These are phyloP conservation scores for Achaetomium macrosporum DNA, from an alignment of 2,329 filamentous ascomycete genomes.

Conservation along the genomic window DNA sequence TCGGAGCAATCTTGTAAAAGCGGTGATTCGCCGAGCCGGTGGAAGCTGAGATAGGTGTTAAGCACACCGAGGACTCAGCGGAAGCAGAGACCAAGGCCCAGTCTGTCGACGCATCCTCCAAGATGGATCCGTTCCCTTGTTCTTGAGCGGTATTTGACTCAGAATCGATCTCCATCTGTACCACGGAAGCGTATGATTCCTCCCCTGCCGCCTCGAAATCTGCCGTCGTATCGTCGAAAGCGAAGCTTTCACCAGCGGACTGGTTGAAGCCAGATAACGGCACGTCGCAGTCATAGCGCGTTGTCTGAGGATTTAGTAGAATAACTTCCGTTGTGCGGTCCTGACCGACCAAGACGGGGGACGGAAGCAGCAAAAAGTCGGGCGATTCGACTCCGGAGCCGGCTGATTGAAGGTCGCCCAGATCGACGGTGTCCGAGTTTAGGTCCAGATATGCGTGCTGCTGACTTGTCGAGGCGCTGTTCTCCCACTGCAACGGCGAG, in stretches of 20 bases:
- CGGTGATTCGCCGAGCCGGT: constrained; percentile 12
- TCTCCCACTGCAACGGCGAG: too few species aligned
- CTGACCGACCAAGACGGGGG: background rate
- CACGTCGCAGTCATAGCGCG: constrained; percentile 22
- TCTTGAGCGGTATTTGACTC: constrained; percentile 1
- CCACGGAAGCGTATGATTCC: constrained; percentile 9
- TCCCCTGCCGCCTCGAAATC: constrained; percentile 4
- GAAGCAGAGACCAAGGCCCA: constrained; percentile 20
- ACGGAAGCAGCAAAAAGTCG: background rate
- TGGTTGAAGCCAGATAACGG: constrained; percentile 10
- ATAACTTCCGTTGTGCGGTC: constrained; percentile 9
- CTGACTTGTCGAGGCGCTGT: background rate
- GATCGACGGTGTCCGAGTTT: constrained; percentile 9
- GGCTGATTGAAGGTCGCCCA: background rate
- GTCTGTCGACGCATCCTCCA: constrained; percentile 15
- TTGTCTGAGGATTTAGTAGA: constrained; percentile 20
- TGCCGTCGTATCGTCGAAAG: constrained; percentile 1
- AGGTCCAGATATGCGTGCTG: constrained; percentile 3
- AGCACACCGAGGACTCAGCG: constrained; percentile 9
- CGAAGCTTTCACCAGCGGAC: constrained; percentile 1
- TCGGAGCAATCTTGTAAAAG: constrained; percentile 20
- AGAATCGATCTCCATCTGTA: constrained; percentile 13
- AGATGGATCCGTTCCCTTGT: background rate
- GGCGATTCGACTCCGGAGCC: background rate
- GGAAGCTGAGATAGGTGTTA: constrained; percentile 12